Conservation (phyloP, 1,284 basidiomycete genomes). For the Vanrija pseudolonga region DNA sequence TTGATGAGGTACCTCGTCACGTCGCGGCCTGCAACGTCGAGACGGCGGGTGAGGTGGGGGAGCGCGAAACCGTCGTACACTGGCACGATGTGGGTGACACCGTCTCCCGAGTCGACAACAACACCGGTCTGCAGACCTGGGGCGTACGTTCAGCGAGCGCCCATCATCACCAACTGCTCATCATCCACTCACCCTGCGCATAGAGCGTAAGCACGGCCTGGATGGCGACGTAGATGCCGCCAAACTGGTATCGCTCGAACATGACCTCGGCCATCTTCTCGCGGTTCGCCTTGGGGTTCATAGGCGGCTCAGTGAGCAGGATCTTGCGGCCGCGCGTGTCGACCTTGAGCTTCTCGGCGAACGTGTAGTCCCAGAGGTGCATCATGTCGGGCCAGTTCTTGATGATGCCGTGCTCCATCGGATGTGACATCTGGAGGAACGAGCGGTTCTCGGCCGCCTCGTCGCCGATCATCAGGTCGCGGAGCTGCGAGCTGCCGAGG, state of each 20-base stretch:
- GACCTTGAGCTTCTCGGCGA: conserved; percentile 88
- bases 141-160: no score
- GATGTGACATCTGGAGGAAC: conserved; percentile 93
- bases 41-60: conserved; percentile 86
- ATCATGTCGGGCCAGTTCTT: conserved; percentile 99
- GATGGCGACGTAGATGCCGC: conserved; percentile 94
- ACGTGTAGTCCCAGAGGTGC: conserved; percentile 97
- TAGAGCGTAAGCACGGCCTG: conserved; percentile 98
- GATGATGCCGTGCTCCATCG: conserved; percentile 99
- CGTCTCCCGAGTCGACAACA: conserved; percentile 97
- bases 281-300: conserved; percentile 94
- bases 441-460: conserved; percentile 91
- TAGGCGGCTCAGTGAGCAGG: conserved; percentile 96
- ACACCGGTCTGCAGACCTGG: conserved; percentile 94
- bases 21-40: conserved; percentile 97
- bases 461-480: conserved; percentile 97
- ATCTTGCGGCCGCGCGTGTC: conserved; percentile 86
- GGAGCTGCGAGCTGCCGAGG: conserved; percentile 74
- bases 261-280: conserved; percentile 96
- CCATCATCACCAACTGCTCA: no score
- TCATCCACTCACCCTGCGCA: conserved; percentile 73
- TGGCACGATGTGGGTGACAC: conserved; percentile 98
- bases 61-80: conserved; percentile 96
- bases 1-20: conserved; percentile 99
- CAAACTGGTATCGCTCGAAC: conserved; percentile 98